These are phyloP conservation scores for Kurtzmaniella quercitrusa DNA, from an alignment of 1,139 yeast species.

Conservation along the genomic window DNA sequence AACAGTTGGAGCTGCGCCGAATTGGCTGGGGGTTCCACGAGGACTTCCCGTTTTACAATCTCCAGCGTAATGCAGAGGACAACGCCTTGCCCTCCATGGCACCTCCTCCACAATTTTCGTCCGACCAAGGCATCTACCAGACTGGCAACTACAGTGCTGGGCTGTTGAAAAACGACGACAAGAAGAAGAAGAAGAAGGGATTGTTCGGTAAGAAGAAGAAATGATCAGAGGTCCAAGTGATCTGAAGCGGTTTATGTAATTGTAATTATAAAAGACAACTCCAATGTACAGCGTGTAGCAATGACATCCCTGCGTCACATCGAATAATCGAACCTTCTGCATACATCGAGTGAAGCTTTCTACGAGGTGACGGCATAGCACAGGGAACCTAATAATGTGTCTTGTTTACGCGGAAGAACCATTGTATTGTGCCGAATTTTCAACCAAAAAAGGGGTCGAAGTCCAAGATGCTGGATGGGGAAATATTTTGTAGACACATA, in stretches of 20 bases:
- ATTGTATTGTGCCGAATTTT: neutral
- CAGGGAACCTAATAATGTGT: too few species aligned
- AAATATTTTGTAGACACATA: too few species aligned
- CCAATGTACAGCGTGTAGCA: neutral
- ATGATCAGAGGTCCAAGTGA: neutral
- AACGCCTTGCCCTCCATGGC: slow-evolving; percentile 19
- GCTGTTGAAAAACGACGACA: slow-evolving; percentile 33
- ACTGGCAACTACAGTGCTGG: slow-evolving; percentile 48
- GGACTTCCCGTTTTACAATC: slow-evolving; percentile 38
- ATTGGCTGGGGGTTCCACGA: slow-evolving; percentile 74
- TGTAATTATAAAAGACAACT: neutral
- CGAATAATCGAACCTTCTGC: neutral
- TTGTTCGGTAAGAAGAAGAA: slow-evolving; percentile 63
- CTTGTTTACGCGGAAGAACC: too few species aligned
- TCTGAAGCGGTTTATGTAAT: neutral
- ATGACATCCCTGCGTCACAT: neutral
- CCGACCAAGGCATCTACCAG: slow-evolving; percentile 60
- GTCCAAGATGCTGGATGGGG: too few species aligned
- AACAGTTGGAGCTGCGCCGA: slow-evolving; percentile 71
- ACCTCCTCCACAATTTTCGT: slow-evolving; percentile 16
- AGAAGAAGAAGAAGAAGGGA: slow-evolving; percentile 65
- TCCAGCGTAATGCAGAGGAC: slow-evolving; percentile 11
- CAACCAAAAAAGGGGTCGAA: too few species aligned
- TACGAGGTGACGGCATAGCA: too few species aligned
- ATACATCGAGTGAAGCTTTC: neutral